Conservation (phyloP, 257 asterid genomes). For the Petunia axillaris region DNA sequence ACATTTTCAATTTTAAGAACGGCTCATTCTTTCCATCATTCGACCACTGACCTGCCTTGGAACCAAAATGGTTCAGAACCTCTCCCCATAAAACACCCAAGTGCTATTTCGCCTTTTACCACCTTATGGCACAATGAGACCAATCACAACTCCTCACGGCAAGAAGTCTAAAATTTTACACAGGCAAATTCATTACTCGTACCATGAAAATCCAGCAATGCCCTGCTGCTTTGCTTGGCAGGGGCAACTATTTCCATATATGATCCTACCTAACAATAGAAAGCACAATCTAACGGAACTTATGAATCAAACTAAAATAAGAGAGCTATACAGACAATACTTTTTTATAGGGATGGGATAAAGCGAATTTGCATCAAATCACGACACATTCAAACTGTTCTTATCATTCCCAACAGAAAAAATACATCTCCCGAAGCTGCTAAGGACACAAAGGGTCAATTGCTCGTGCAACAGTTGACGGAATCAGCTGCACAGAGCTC, state of each 20-base stretch:
- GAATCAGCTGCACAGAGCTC: neutral
- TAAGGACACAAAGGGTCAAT: neutral
- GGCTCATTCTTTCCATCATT: no score
- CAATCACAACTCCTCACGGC: no score
- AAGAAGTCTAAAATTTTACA: no score
- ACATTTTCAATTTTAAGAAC: no score
- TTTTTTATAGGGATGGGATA: neutral
- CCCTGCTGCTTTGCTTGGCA: neutral
- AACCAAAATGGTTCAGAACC: no score
- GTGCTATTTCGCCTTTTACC: no score
- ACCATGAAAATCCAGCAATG: neutral
- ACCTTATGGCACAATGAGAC: no score
- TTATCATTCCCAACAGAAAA: neutral
- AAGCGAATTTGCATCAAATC: neutral
- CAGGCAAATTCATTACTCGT: no score
- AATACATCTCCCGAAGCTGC: neutral
- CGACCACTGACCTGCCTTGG: no score
- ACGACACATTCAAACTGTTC: neutral
- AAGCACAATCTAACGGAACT: neutral
- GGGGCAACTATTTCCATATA: neutral
- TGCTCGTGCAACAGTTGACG: neutral
- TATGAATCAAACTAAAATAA: neutral
- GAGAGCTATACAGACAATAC: conserved; percentile 1
- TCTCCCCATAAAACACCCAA: no score
- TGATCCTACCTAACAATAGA: neutral